Evolutionary conservation across 1,284 basidiomycete species (phyloP), one percentile per base, ranked within the genome.

Genomic region (Mycocalia duriaeana): DNA sequence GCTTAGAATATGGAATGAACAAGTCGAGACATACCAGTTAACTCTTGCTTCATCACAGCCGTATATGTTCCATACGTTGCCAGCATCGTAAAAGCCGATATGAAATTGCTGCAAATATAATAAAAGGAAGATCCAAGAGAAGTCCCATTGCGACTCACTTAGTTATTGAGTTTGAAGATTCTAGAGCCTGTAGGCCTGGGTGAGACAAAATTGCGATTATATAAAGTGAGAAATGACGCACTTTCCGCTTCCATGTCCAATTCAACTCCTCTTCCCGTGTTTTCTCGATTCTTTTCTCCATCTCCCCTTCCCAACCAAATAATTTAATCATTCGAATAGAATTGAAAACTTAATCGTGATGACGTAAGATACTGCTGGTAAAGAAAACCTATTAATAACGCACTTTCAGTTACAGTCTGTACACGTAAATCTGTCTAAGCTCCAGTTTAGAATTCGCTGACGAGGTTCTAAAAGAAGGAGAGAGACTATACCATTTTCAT

Each of bases 321-420:
- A 86, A 73, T 62, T 88, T 88, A 60, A 85, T 67, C 75, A 84
- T 83, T 18, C 81, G 67, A n/a, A 79, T 52, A 7, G 77, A 66
- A 53, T 64, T 75, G 65, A 77, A 65, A 7, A 67, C 73, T 76
- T 22, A 44, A 23, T 41, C 50, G 44, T 46, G 24, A 18, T 43
- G 18, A 23, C 22, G 37, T 7, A 7, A 25, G 18, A 51, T 5
- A n/a, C 23, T 25, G 72, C 20, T 14, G 19, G 37, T 18, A 19
- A 13, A 75, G 53, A 57, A 28, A 25, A 18, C 13, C 3, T 20
- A 26, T n/a, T n/a, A 3, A 7, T 22, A 28, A 25, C 11, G 18
- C 31, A 70, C 70, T 68, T 59, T 79, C 76, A n/a, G 74, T 75
- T 37, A 79, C 61, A 13, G 47, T 53, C 40, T 66, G 55, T 2